Base-by-base conservation (phyloP, 176 grass and related monocot genomes). In the Zea luxurians region DNA sequence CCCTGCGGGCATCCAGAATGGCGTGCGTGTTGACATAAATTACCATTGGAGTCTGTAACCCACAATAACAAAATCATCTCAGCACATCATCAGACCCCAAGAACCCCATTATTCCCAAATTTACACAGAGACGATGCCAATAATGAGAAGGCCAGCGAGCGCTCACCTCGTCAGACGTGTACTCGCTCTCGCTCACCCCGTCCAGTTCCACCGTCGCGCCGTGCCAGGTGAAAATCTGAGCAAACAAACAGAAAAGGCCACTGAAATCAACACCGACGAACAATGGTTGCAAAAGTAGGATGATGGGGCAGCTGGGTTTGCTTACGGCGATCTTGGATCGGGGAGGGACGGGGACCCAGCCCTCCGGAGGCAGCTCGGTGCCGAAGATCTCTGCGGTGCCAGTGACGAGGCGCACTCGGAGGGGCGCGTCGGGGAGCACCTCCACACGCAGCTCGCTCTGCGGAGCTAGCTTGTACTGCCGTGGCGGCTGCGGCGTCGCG, bases 301-400 rank as follows among this genome's bases (percentile, higher is more conserved):
- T 42, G 41, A 5, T 4, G 58, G 60, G 48, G 40, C 36, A 34
- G 6, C 40, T 0, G 15, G 66, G 13, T 37, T 17, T 52, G 63
- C 94, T 64, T 80, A 94, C 91, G 55, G 95, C 78, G 68, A 90
- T 92, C 80, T 92, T 98, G 49, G 88, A 89, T 9, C 87, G 91
- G 50, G 95, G 87, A 46, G 91, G 91, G 35, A 94, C 41, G 46
- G 95, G 81, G 40, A 98, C 77, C 95, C 91, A 98, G 27, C 88
- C 91, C 68, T 93, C 83, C 2, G 92, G 91, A 11, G 95, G 91
- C 1, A 98, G 78, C 66, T 98, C 95, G 78, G 87, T 94, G 61
- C 94, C 94, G 63, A 91, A 97, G 71, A 97, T 90, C 87, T 97
- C 94, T 27, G 89, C 94, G 12, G 94, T 94, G 79, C 91, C 95